phyloP scores from a whole-genome alignment of 305 asterid species.

The Fraxinus ornus region DNA sequence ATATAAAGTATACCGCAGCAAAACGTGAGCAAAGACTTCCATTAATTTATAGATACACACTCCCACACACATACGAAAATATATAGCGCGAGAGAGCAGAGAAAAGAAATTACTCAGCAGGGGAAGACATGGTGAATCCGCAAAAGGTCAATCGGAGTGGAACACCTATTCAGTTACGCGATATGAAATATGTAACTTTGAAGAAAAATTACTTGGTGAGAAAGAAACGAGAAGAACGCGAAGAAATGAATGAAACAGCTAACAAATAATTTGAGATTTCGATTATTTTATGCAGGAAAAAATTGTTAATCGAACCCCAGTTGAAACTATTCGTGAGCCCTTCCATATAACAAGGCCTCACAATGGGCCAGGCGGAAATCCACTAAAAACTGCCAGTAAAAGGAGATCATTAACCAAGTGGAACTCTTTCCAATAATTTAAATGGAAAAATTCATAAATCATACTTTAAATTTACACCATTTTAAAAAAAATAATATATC shows the following conservation, averaged over 20 bases:
- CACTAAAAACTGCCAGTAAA: not conserved
- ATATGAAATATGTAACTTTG: conserved; percentile 4
- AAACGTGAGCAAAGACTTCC: not conserved
- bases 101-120: conserved; percentile 65
- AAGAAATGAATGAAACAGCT: not conserved
- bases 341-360: not conserved
- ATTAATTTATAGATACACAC: not conserved
- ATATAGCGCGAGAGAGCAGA: not conserved
- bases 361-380: not conserved
- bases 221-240: conserved; percentile 5
- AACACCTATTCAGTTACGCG: not conserved
- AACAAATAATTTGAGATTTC: not conserved
- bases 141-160: conserved; percentile 16
- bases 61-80: not conserved
- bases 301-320: not conserved
- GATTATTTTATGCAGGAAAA: not conserved
- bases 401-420: not conserved
- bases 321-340: not conserved
- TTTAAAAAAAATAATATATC: too few species aligned
- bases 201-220: conserved; percentile 18
- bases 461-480: too few species aligned
- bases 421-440: not conserved
- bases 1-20: conserved; percentile 8
- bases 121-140: conserved; percentile 68
- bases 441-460: too few species aligned